Evolutionary conservation across 2,329 filamentous ascomycete genomes (phyloP).

Genomic region (Lachnellula cervina): DNA sequence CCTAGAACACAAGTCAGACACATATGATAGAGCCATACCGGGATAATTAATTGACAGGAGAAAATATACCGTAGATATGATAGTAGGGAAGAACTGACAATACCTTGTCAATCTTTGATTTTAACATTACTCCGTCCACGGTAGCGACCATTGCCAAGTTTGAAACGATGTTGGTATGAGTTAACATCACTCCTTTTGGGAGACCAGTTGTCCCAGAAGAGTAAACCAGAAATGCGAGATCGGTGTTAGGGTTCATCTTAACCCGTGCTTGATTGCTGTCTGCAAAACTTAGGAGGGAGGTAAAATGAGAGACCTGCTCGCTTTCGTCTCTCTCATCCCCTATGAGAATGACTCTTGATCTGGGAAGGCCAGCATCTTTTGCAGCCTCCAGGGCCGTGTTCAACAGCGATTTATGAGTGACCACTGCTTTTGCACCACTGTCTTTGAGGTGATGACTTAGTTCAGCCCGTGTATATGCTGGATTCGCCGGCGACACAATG

Average conservation of each 20-base stretch:
- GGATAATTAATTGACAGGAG: neutral
- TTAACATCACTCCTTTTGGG: constrained; percentile 84
- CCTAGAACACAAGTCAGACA: neutral
- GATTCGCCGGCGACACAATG: constrained; percentile 73
- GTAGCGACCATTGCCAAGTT: constrained; percentile 56
- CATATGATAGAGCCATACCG: too few species aligned
- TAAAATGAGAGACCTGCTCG: constrained; percentile 67
- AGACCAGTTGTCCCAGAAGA: constrained; percentile 33
- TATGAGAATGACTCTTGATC: constrained; percentile 67
- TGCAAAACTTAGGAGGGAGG: too few species aligned
- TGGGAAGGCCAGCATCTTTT: constrained; percentile 59
- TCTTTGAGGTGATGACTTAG: constrained; percentile 76
- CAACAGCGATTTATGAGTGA: constrained; percentile 65
- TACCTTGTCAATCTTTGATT: constrained; percentile 10
- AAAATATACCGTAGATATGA: constrained; percentile 52
- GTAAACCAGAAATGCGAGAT: constrained; percentile 79
- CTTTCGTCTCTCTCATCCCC: constrained; percentile 59
- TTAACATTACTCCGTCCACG: constrained; percentile 39
- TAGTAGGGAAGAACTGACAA: constrained; percentile 82
- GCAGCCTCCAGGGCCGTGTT: constrained; percentile 62
- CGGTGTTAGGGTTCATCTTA: constrained; percentile 63
- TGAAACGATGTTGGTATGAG: constrained; percentile 72
- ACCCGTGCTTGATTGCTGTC: constrained; percentile 50
- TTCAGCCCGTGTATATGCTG: constrained; percentile 77
- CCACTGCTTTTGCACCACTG: constrained; percentile 64